These are phyloP conservation scores for Toxoplasma gondii DNA, from an alignment of 169 alveolate genomes.

Conservation along the genomic window DNA sequence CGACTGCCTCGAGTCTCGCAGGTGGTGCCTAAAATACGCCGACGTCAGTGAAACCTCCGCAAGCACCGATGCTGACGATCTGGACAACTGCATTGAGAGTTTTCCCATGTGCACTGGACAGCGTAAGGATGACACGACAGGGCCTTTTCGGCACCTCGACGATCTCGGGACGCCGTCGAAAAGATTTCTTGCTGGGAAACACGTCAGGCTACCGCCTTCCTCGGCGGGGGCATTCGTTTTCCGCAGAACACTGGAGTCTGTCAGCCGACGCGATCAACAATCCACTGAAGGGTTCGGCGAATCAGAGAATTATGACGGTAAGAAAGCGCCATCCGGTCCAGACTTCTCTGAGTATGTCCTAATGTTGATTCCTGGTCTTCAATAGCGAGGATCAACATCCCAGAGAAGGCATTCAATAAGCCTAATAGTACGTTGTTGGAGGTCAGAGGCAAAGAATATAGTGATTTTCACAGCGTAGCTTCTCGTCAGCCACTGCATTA, in stretches of 20 bases:
- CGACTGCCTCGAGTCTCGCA: slow-evolving; percentile 5
- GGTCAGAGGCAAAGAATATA: no score
- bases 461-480: no score
- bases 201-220: neutral
- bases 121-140: neutral
- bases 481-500: no score
- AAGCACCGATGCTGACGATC: neutral
- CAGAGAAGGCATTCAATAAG: no score
- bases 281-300: neutral
- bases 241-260: neutral
- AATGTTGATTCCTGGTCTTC: no score
- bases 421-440: no score
- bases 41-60: neutral
- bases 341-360: no score
- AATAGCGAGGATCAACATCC: no score
- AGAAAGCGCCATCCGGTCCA: no score
- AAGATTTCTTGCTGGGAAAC: neutral
- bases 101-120: neutral
- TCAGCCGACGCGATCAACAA: neutral
- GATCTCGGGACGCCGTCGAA: neutral
- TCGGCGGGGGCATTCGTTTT: neutral
- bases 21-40: neutral
- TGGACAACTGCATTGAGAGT: neutral
- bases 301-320: neutral
- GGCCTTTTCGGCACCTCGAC: neutral